phyloP scores from a whole-genome alignment of 768 basidiomycete species.

The Pleurotus cornucopiae region DNA sequence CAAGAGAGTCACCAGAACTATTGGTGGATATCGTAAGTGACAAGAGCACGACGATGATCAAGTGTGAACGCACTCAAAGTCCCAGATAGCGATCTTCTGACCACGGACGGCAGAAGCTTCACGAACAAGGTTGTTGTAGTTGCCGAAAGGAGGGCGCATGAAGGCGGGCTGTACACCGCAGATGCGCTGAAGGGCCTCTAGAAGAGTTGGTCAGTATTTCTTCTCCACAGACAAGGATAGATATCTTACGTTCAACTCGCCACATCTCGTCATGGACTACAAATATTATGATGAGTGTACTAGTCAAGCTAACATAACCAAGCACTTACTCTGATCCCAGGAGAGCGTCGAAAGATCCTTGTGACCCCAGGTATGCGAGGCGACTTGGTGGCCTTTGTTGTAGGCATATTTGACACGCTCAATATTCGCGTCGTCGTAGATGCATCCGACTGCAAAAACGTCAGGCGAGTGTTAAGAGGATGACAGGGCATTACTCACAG shows the following conservation, averaged over 20 bases:
- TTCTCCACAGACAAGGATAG: neutral
- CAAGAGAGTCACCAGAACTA: conserved; percentile 35
- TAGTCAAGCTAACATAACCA: no score
- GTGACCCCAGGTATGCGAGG: conserved; percentile 9
- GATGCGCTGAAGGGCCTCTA: conserved; percentile 38
- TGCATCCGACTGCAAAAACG: conserved; percentile 22
- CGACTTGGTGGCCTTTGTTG: conserved; percentile 9
- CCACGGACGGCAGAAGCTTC: conserved; percentile 26
- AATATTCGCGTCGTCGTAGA: conserved; percentile 18
- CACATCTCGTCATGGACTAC: conserved; percentile 22
- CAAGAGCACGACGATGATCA: neutral
- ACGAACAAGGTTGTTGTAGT: conserved; percentile 42
- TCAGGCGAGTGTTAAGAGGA: neutral
- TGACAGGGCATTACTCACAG: conserved; percentile 2
- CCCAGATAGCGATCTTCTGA: conserved; percentile 31
- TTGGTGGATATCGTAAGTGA: neutral
- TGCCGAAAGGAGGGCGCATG: conserved; percentile 47
- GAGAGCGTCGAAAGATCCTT: conserved; percentile 18
- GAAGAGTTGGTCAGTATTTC: neutral
- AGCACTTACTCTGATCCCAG: conserved; percentile 17
- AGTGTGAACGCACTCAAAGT: conserved; percentile 20
- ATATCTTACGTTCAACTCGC: conserved; percentile 14
- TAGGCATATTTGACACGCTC: conserved; percentile 19
- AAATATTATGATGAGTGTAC: no score
- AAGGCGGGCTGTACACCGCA: conserved; percentile 40